Evolutionary conservation across 257 asterid genomes (phyloP), one percentile per base, ranked within the genome.

Genomic region (Catharanthus roseus): DNA sequence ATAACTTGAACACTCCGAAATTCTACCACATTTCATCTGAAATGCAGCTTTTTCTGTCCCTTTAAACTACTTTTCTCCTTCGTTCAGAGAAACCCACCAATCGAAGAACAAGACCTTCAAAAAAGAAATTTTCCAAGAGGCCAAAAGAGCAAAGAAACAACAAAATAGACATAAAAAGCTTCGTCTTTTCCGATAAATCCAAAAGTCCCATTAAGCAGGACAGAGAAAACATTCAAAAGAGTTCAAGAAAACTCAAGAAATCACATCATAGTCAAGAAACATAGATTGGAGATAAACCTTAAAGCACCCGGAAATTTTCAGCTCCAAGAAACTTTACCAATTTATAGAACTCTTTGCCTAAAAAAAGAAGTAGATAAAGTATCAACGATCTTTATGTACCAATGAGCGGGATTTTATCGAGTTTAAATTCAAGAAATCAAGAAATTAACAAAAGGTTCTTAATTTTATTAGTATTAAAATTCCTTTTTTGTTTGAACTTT

Each of bases 351-450:
- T n/a, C n/a, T n/a, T n/a, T n/a, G n/a, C n/a, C n/a, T 28, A 51
- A 60, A 36, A 65, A 51, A 12, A 56, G 23, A 11, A 75, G 66
- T 28, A 65, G 58, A 70, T n/a, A n/a, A n/a, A n/a, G n/a, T n/a
- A n/a, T n/a, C n/a, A n/a, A 54, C 71, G 58, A n/a, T 68, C 15
- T 47, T 24, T 66, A 50, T 49, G 24, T 31, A 34, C 45, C 2
- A 31, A 2, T 61, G 75, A 62, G 75, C 73, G 78, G 68, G 72
- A 68, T n/a, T 5, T 15, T 68, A 34, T 23, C 39, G 47, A 62
- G 72, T 77, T 77, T 69, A 68, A 77, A 77, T 31, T 69, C 69
- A 26, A 63, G 75, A 61, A 67, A 70, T 45, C 23, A 69, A 72
- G 16, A 56, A 49, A 47, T 19, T 23, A 49, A 61, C 33, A 57